Evolutionary conservation across 352 stramenopile genomes (phyloP), one percentile per base, ranked within the genome.

Genomic region (Phytopythium helicoides): DNA sequence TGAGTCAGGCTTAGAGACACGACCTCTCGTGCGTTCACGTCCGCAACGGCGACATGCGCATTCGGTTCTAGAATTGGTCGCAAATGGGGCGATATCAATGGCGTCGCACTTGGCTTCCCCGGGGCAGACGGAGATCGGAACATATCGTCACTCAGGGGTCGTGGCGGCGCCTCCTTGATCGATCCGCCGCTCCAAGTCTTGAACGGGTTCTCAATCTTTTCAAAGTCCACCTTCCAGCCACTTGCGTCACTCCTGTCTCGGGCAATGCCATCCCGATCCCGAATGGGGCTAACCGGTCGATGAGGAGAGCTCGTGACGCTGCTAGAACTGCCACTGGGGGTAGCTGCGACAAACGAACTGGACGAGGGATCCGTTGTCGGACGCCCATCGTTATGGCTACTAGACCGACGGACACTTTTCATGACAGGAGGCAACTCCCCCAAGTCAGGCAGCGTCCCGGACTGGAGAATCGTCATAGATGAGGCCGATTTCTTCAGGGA

Each of bases 171-270:
- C 1, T 87, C 71, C 28, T 75, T 83, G 12, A 42, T 38, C 0
- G 64, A 68, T 5, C 58, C 60, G 0, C 62, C 58, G 50, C 76
- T 86, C 81, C 81, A 92, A 2, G 78, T 92, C 63, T 87, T 88
- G 56, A 89, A 85, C 25, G 81, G 71, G 51, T 82, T 84, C 25
- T 87, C 76, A 28, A 85, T 40, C 23, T 74, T 81, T 22, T 92
- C 81, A 49, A 87, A 82, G 26, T 89, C 78, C 53, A 88, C 67
- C 52, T 84, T 82, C 81, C 80, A 88, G 25, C 59, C 45, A 25
- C 46, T 62, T 18, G 26, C 36, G 10, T 41, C 36, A 14, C 33
- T 31, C 18, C 15, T 40, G 18, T 52, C 33, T 31, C 21, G n/a
- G 9, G 42, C 3, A 4, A 18, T 28, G 9, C n/a, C 42, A 14